Base-by-base conservation (phyloP, 2,329 filamentous ascomycete species). In the Penicillium sp. region DNA sequence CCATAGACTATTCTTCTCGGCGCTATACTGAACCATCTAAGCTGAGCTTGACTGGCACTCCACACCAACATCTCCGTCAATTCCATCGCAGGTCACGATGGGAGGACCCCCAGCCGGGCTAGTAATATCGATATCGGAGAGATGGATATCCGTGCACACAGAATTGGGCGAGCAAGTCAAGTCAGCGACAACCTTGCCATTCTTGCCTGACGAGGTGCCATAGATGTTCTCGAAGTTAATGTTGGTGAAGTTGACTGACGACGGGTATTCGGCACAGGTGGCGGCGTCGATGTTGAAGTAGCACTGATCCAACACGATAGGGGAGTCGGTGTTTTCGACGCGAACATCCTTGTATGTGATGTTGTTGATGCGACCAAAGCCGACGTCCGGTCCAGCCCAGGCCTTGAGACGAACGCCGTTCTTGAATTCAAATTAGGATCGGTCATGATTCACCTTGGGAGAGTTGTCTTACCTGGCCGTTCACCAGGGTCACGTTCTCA, bases 311-410 rank as follows among this genome's bases (percentile, higher is more conserved):
- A 83, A 67, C 32, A 80, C 77, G 21, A 81, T 71, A 0, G 77
- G 73, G 53, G 75, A 73, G 55, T 82, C 79, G 19, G 78, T 80
- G 54, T 79, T 78, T 19, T 77, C 77, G 35, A 79, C 72, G 64
- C 74, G 77, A 56, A 83, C 77, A 64, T 82, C 78, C 63, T 78
- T 73, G 65, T 81, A 83, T 2, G 80, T 83, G 42, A 83, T 71
- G 60, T 83, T 83, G 56, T 77, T 73, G 54, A 83, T 78, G 48
- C 76, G 81, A 8, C 80, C 80, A 51, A 80, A 81, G 2, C 80
- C 80, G 0, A 77, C 75, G 39, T 75, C 66, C 2, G 71, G 66
- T 0, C 80, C 80, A 0, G 80, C 80, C 80, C 80, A 83, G 2
- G 75, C 73, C 68, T 83, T 83, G 39, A 83, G 72, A 4, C 80